Evolutionary conservation across 2,329 filamentous ascomycete genomes (phyloP).

Genomic region (Calonectria fujianensis): DNA sequence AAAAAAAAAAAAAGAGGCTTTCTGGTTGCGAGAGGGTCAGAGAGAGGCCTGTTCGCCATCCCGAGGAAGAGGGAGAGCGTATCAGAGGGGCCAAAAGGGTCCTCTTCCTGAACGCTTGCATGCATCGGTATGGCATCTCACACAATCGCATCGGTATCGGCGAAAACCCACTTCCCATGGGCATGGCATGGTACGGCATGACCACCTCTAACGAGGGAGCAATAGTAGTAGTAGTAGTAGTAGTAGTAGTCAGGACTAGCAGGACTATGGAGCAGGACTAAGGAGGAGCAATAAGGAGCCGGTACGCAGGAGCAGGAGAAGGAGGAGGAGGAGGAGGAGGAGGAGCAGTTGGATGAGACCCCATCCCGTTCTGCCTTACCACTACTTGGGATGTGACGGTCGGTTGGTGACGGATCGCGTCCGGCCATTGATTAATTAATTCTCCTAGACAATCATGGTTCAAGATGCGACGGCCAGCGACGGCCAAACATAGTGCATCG

Average conservation of each 20-base stretch:
- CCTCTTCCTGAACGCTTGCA: constrained; percentile 42
- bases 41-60: constrained; percentile 55
- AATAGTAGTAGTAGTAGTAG: neutral
- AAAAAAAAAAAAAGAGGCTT: constrained; percentile 5
- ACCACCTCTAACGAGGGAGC: constrained; percentile 2
- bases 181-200: constrained; percentile 32
- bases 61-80: constrained; percentile 51
- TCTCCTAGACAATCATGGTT: constrained; percentile 33
- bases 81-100: constrained; percentile 45
- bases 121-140: constrained; percentile 44
- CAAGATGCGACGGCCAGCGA: constrained; percentile 32
- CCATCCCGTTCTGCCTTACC: constrained; percentile 18
- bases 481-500: constrained; percentile 34
- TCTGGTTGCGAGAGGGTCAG: constrained; percentile 49
- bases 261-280: neutral
- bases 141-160: constrained; percentile 37
- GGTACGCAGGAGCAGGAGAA: neutral
- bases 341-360: neutral
- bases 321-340: neutral
- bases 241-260: neutral
- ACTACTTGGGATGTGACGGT: neutral
- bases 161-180: constrained; percentile 29
- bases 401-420: constrained; percentile 9
- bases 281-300: constrained; percentile 3
- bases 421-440: constrained; percentile 24